These are phyloP conservation scores for Basipetospora chlamydospora DNA, from an alignment of 2,329 filamentous ascomycete genomes.

Conservation along the genomic window DNA sequence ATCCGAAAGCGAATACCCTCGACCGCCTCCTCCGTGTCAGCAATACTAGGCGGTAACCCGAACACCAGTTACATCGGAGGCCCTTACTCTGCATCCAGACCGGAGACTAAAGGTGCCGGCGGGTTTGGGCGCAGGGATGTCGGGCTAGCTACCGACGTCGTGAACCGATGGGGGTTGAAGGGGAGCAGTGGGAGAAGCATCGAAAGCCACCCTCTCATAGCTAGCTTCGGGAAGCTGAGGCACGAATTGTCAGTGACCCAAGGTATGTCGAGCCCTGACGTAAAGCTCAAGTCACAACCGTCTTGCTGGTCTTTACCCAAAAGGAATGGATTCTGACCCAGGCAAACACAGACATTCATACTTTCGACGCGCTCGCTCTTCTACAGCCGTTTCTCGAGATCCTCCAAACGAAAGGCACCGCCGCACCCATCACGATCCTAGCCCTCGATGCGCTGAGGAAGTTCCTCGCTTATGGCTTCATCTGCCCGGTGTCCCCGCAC, in stretches of 20 bases:
- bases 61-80: constrained; percentile 40
- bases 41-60: constrained; percentile 71
- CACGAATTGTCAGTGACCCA: constrained; percentile 77
- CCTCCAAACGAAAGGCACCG: constrained; percentile 89
- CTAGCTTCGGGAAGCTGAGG: constrained; percentile 79
- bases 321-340: too few species aligned
- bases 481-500: constrained; percentile 70
- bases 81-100: constrained; percentile 16
- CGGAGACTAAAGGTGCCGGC: too few species aligned
- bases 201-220: constrained; percentile 93
- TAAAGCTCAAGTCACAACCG: too few species aligned
- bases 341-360: constrained; percentile 70
- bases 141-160: too few species aligned
- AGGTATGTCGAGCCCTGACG: too few species aligned
- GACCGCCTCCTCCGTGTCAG: constrained; percentile 89
- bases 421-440: constrained; percentile 88
- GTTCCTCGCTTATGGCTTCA: constrained; percentile 89
- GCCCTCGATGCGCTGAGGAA: constrained; percentile 89
- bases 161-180: constrained; percentile 81
- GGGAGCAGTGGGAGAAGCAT: constrained; percentile 95
- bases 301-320: too few species aligned
- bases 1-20: constrained; percentile 97
- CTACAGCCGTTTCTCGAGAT: constrained; percentile 92
- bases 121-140: too few species aligned
- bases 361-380: constrained; percentile 78